phyloP scores from a whole-genome alignment of 1,139 yeast genomes.

The Saccharomyces hybrid region DNA sequence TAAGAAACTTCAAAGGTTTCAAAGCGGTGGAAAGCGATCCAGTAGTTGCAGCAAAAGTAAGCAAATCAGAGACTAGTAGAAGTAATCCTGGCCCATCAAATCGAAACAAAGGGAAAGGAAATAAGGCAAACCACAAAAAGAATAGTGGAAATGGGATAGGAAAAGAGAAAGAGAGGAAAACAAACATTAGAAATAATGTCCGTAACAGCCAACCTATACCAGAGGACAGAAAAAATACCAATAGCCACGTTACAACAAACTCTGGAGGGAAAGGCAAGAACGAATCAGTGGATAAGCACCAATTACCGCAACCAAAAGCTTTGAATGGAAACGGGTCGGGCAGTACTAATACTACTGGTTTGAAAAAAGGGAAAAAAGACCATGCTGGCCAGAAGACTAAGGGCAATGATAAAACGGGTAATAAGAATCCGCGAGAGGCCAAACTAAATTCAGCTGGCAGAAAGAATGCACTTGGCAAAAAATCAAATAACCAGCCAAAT shows the following conservation, averaged over 20 bases:
- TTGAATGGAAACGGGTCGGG: neutral
- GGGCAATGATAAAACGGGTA: neutral
- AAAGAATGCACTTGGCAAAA: neutral
- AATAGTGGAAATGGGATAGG: neutral
- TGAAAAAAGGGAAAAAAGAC: neutral
- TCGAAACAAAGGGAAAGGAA: neutral
- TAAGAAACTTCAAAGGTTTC: slow-evolving; percentile 31
- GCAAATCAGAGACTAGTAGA: neutral
- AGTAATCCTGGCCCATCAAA: neutral
- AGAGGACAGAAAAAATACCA: neutral
- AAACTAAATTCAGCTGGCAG: neutral
- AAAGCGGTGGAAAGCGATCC: slow-evolving; percentile 15
- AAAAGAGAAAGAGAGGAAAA: neutral
- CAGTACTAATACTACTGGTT: neutral
- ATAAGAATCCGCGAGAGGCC: neutral
- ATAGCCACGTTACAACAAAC: neutral
- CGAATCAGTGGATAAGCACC: neutral
- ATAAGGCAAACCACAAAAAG: neutral
- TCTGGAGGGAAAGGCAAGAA: neutral
- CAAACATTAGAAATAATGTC: neutral
- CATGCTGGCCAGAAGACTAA: neutral
- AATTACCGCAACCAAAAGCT: neutral
- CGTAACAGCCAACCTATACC: neutral
- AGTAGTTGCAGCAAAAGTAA: neutral
- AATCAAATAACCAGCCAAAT: neutral